Percentiles rank a stretch among this genome's conserved stretches.
Conservation (phyloP, 169 alveolate species). For the Amoebophrya sp. region DNA sequence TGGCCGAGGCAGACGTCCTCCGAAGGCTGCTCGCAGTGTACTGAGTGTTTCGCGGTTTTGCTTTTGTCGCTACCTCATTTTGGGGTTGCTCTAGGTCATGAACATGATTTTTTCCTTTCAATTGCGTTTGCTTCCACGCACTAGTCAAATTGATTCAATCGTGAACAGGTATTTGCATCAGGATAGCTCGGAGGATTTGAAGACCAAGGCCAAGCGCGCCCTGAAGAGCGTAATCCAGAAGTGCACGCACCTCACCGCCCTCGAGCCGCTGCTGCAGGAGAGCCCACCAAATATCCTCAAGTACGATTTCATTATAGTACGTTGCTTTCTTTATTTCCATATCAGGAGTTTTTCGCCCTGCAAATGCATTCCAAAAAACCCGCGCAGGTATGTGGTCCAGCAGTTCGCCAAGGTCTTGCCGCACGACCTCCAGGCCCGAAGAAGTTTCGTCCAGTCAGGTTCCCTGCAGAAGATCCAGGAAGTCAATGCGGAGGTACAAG, state of each 20-base stretch:
- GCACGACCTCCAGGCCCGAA: slow-evolving; percentile 66
- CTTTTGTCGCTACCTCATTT: background rate
- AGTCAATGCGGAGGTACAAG: background rate
- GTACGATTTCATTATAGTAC: background rate
- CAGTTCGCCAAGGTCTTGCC: slow-evolving; percentile 81
- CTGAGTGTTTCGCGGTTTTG: background rate
- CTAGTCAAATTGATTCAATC: no score
- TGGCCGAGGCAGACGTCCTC: slow-evolving; percentile 78
- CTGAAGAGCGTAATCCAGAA: slow-evolving; percentile 73
- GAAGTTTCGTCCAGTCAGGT: slow-evolving; percentile 78
- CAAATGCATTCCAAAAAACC: no score
- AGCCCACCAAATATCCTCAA: slow-evolving; percentile 80
- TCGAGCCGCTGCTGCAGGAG: slow-evolving; percentile 73
- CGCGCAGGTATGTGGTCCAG: slow-evolving; percentile 66
- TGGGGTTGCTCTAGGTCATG: background rate
- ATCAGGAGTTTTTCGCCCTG: no score
- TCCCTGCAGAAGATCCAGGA: slow-evolving; percentile 66
- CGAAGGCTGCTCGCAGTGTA: slow-evolving; percentile 19
- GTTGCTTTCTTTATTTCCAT: no score
- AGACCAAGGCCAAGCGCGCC: slow-evolving; percentile 80
- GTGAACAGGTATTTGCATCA: slow-evolving; percentile 32
- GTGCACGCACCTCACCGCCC: slow-evolving; percentile 83
- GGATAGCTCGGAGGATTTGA: slow-evolving; percentile 71
- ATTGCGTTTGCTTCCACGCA: no score
- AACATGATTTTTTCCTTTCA: no score